Conservation (phyloP, 2,329 filamentous ascomycete species). For the Ophiocordyceps camponoti-floridani region DNA sequence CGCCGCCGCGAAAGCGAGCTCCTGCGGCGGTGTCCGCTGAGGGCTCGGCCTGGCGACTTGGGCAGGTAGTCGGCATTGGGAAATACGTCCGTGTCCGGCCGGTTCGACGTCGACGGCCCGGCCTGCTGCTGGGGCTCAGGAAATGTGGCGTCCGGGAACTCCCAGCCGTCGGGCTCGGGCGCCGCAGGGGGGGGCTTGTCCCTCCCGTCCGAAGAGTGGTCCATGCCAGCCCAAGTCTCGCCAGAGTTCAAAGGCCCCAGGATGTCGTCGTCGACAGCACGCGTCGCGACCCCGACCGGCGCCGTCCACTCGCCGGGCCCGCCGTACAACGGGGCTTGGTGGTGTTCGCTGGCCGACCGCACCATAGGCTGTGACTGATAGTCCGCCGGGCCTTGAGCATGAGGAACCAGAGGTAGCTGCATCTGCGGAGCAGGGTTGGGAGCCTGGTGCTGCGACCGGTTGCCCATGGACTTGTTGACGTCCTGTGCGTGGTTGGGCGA, state of each 20-base stretch:
- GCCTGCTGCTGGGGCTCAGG: constrained; percentile 31
- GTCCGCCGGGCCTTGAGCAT: constrained; percentile 16
- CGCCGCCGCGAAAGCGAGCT: constrained; percentile 58
- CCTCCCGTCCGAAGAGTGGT: constrained; percentile 21
- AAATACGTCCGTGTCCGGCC: constrained; percentile 78
- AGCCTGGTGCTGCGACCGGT: constrained; percentile 33
- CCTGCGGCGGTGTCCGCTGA: constrained; percentile 58
- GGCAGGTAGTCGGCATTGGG: constrained; percentile 63
- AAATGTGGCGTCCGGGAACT: constrained; percentile 68
- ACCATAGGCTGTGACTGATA: constrained; percentile 31
- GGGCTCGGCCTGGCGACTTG: constrained; percentile 59
- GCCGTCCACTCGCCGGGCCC: constrained; percentile 17
- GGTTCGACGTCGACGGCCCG: constrained; percentile 31
- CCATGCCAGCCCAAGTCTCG: constrained; percentile 19
- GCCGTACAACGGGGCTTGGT: constrained; percentile 21
- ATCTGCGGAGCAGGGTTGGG: constrained; percentile 42
- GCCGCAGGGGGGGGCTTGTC: constrained; percentile 24
- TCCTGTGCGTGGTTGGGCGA: constrained; percentile 39
- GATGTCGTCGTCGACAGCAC: constrained; percentile 15
- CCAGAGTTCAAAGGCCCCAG: constrained; percentile 18
- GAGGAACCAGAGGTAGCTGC: constrained; percentile 19
- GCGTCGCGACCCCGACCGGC: constrained; percentile 15
- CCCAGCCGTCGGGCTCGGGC: constrained; percentile 63
- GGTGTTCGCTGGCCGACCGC: constrained; percentile 31
- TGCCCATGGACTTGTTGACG: constrained; percentile 27